Conservation (phyloP, 129 eudicot species). For the Ambrosia artemisiifolia region DNA sequence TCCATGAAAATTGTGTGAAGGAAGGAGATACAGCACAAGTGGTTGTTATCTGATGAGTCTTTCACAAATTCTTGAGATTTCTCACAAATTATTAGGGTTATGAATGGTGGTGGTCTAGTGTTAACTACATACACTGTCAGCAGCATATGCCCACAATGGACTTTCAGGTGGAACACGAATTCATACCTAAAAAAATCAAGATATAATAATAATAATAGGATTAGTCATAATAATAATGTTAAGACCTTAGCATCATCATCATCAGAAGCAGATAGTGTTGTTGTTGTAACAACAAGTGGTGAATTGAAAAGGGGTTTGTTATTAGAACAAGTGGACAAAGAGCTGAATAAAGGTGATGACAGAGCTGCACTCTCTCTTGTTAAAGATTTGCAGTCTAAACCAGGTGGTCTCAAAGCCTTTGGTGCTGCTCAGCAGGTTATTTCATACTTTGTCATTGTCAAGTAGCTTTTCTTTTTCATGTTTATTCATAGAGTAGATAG, state of each 20-base stretch:
- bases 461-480: not conserved
- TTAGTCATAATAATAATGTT: not conserved
- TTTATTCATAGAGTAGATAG: too few species aligned
- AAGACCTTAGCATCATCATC: slow-evolving; percentile 17
- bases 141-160: slow-evolving; percentile 9
- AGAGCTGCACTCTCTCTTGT: slow-evolving; percentile 70
- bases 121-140: slow-evolving; percentile 22
- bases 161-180: slow-evolving; percentile 2
- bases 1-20: not conserved
- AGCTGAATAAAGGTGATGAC: slow-evolving; percentile 67
- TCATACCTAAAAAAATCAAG: not conserved
- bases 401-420: slow-evolving; percentile 69
- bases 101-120: slow-evolving; percentile 31
- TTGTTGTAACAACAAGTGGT: not conserved
- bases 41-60: too few species aligned
- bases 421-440: slow-evolving; percentile 93
- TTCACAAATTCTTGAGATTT: not conserved
- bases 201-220: not conserved
- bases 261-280: slow-evolving; percentile 2
- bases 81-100: slow-evolving; percentile 12
- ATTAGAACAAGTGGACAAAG: slow-evolving; percentile 69
- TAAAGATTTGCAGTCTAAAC: slow-evolving; percentile 54
- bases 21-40: not conserved
- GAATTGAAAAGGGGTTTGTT: slow-evolving; percentile 33
- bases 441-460: too few species aligned